Evolutionary conservation across 2,329 filamentous ascomycete genomes (phyloP).

Genomic region (Diplocarpon mali): DNA sequence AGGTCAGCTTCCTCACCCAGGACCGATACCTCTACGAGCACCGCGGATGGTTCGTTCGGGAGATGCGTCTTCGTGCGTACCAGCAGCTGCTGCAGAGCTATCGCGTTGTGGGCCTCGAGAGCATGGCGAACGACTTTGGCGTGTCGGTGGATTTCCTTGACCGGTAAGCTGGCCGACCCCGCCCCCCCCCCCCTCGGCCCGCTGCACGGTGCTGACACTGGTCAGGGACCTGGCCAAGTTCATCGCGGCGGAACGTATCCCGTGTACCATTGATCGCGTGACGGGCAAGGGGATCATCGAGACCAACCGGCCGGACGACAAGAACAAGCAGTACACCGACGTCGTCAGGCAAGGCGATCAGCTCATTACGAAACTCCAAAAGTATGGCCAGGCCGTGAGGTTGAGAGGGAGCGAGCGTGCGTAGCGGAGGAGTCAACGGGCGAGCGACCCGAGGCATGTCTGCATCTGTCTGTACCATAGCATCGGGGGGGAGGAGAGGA

Average conservation of each 20-base stretch:
- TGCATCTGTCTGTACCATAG: conserved; percentile 20
- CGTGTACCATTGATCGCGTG: conserved; percentile 95
- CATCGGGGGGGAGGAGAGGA: conserved; percentile 15
- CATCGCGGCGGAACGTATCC: conserved; percentile 86
- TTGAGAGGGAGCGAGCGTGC: conserved; percentile 90
- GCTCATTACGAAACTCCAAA: conserved; percentile 96
- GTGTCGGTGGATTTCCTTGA: conserved; percentile 95
- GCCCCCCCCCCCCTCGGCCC: neutral
- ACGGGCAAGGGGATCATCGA: conserved; percentile 95
- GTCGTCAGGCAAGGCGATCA: conserved; percentile 96
- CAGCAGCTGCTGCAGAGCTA: conserved; percentile 97
- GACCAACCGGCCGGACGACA: conserved; percentile 94
- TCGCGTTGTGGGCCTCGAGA: conserved; percentile 88
- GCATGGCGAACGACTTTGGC: conserved; percentile 95
- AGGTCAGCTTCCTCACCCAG: conserved; percentile 86
- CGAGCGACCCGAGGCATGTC: neutral
- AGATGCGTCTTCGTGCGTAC: conserved; percentile 95
- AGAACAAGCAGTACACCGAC: conserved; percentile 99
- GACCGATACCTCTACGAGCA: conserved; percentile 95
- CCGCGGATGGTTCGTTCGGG: conserved; percentile 91
- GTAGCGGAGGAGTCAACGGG: conserved; percentile 35
- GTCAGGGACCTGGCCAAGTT: conserved; percentile 86
- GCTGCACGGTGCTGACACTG: conserved; percentile 8
- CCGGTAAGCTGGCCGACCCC: conserved; percentile 46
- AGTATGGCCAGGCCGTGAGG: conserved; percentile 94